Evolutionary conservation across 2,329 filamentous ascomycete species (phyloP).

Genomic region (Fusarium secorum): DNA sequence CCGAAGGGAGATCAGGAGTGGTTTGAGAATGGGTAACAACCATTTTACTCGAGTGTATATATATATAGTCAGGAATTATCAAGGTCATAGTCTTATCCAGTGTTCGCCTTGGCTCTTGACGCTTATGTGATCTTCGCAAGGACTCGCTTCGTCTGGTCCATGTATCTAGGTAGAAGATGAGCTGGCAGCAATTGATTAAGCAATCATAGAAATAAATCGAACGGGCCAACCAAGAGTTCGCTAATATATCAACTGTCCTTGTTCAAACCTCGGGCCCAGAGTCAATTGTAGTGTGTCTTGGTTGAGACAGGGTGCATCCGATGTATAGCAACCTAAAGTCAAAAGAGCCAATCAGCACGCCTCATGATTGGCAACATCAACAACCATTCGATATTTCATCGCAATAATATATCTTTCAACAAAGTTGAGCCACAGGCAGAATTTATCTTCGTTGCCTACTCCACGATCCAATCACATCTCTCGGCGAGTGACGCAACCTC

Average conservation of each 20-base stretch:
- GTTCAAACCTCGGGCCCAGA: fast-evolving
- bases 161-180: not conserved
- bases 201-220: not conserved
- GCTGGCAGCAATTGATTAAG: not conserved
- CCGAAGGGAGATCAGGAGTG: not conserved
- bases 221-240: no score
- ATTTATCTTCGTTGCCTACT: not conserved
- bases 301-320: not conserved
- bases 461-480: conserved; percentile 16
- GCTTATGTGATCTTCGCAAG: not conserved
- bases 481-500: not conserved
- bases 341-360: not conserved
- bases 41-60: no score
- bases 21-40: not conserved
- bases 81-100: fast-evolving
- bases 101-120: not conserved
- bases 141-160: not conserved
- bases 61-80: no score
- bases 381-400: not conserved
- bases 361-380: not conserved
- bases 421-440: not conserved
- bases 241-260: not conserved
- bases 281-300: not conserved
- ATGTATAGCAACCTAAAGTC: not conserved
- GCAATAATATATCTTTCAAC: not conserved